Base-by-base conservation (phyloP, 768 basidiomycete species). In the Crassisporium funariophilum region DNA sequence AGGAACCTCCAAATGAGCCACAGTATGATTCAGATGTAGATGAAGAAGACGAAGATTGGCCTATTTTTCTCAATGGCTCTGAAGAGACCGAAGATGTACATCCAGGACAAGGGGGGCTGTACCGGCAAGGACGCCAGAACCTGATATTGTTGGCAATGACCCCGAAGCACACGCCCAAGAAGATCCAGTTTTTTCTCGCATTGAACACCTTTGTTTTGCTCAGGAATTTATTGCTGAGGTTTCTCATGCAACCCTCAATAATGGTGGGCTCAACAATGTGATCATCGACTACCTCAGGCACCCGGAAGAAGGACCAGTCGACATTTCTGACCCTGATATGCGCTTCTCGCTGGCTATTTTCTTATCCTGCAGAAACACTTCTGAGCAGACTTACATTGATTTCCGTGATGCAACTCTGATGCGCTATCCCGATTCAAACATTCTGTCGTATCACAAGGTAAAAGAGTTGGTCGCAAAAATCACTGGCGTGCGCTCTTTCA, bases 401-500 rank as follows among this genome's bases (percentile, higher is more conserved):
- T 7, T 24, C 1, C 42, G 42, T 10, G 24, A 36, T 4, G 8
- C 43, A 13, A 27, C 44, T 21, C 3, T 38, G 13, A 16, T 7
- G 1, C 43, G 43, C 17, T 44, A 21, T 35, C 49, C 43, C 15
- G 37, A 50, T 7, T 17, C 9, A 1, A n/a, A 35, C 2, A 17
- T 45, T 13, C 43, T 35, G 5, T 45, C 43, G 2, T 22, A 45
- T 20, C 22, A 50, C 27, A 1, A 1, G 2, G 44, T 34, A 5
- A 45, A 50, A 11, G 33, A 50, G 12, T 23, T 33, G 2, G 31
- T 50, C 19, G 13, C 49, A 0, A 12, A 38, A 11, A 31, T 39
- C 3, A 50, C 24, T 31, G 49, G 49, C 5, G 22, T 50, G 22
- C 19, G 17, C n/a, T 45, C 20, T 1, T n/a, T 44, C 2, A 8